These are phyloP conservation scores for Calonectria crousiana DNA, from an alignment of 2,329 filamentous ascomycete genomes.

Conservation along the genomic window DNA sequence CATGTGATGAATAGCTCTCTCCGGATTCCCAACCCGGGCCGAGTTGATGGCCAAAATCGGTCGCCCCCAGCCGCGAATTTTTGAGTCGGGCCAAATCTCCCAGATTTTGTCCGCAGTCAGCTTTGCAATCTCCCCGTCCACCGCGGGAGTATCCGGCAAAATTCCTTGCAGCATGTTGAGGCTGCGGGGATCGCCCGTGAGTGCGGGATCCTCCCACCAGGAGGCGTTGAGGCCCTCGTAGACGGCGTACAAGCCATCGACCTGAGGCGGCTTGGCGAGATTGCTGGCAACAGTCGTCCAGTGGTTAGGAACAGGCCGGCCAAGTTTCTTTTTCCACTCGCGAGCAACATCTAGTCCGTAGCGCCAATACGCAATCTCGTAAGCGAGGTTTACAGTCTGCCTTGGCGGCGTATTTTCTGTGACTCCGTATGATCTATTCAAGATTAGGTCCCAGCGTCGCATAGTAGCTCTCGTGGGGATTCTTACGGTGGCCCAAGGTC, in stretches of 20 bases:
- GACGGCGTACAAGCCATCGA: slow-evolving; percentile 64
- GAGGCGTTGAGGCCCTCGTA: slow-evolving; percentile 64
- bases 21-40: slow-evolving; percentile 54
- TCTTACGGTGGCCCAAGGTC: slow-evolving; percentile 58
- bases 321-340: slow-evolving; percentile 63
- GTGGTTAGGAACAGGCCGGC: slow-evolving; percentile 53
- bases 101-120: slow-evolving; percentile 55
- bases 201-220: slow-evolving; percentile 55
- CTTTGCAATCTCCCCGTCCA: slow-evolving; percentile 51
- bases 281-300: slow-evolving; percentile 64
- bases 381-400: slow-evolving; percentile 67
- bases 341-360: slow-evolving; percentile 69
- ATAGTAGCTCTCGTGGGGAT: not conserved
- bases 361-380: slow-evolving; percentile 72
- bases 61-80: slow-evolving; percentile 61
- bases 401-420: slow-evolving; percentile 71
- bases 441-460: not conserved
- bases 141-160: slow-evolving; percentile 53
- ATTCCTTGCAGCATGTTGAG: slow-evolving; percentile 60
- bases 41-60: slow-evolving; percentile 61
- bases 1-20: slow-evolving; percentile 55
- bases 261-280: slow-evolving; percentile 65
- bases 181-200: slow-evolving; percentile 57
- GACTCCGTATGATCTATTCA: slow-evolving; percentile 52
- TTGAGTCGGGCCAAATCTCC: slow-evolving; percentile 55